phyloP scores from a whole-genome alignment of 768 basidiomycete genomes.

The Hygrocybe punicea region DNA sequence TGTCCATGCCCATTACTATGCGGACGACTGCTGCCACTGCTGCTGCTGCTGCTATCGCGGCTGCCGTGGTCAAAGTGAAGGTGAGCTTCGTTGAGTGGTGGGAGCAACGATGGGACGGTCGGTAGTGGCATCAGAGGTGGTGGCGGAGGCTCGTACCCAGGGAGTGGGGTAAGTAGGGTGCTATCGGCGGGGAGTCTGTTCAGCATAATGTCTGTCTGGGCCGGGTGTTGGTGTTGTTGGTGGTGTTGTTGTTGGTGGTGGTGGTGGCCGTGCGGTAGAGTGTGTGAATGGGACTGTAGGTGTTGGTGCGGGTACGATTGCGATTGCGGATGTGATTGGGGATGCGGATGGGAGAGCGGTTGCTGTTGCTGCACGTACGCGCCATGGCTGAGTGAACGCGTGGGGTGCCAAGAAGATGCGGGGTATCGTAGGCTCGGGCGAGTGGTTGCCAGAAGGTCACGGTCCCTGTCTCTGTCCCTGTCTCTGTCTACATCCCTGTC shows the following conservation, averaged over 20 bases:
- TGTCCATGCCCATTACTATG: not conserved
- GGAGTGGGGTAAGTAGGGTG: conserved; percentile 68
- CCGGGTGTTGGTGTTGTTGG: conserved; percentile 29
- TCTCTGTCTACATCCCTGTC: too few species aligned
- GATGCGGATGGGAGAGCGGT: conserved; percentile 25
- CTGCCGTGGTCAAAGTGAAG: not conserved
- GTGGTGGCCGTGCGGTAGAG: conserved; percentile 5
- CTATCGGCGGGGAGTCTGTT: conserved; percentile 58
- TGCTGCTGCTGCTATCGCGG: not conserved
- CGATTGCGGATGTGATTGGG: conserved; percentile 13
- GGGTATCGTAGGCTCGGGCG: not conserved
- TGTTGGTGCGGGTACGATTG: conserved; percentile 24
- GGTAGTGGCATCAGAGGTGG: not conserved
- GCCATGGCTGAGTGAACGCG: not conserved
- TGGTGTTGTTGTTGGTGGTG: conserved; percentile 10
- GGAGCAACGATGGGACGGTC: conserved; percentile 32
- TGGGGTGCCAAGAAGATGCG: not conserved
- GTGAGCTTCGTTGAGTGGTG: conserved; percentile 16
- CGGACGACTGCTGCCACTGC: too few species aligned
- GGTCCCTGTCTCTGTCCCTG: not conserved
- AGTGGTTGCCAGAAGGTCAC: not conserved
- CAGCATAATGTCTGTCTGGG: conserved; percentile 19
- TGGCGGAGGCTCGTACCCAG: conserved; percentile 51
- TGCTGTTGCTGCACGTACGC: not conserved
- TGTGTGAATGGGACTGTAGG: conserved; percentile 17